A percentile compares a stretch with the other conserved stretches of the same genome.
phyloP scores from a whole-genome alignment of 192 early-diverging fungal genomes.

The Linnemannia exigua region DNA sequence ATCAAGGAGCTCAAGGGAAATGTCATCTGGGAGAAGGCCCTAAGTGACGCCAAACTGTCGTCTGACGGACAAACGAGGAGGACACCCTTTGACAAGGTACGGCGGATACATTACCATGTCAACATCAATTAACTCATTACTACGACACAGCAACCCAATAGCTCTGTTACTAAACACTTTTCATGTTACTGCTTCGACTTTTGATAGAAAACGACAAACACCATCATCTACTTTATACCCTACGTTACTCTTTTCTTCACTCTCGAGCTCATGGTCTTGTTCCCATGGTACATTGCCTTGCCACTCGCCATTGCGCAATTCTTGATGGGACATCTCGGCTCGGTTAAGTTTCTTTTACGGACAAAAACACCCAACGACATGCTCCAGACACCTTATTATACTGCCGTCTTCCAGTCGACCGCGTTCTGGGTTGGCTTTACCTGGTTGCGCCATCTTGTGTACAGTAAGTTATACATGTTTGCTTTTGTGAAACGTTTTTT shows the following conservation, averaged over 20 bases:
- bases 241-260: conserved; percentile 73
- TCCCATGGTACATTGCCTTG: conserved; percentile 86
- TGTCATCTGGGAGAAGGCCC: conserved; percentile 64
- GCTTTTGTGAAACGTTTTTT: conserved; percentile 14
- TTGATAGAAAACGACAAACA: conserved; percentile 70
- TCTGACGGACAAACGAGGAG: conserved; percentile 39
- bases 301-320: conserved; percentile 71
- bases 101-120: neutral
- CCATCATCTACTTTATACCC: conserved; percentile 79
- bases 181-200: neutral
- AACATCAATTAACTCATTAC: neutral
- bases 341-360: conserved; percentile 71
- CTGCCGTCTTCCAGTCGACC: conserved; percentile 90
- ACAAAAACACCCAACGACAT: conserved; percentile 67
- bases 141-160: neutral
- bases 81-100: conserved; percentile 57
- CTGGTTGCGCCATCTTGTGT: conserved; percentile 78
- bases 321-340: conserved; percentile 67
- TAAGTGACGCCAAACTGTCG: conserved; percentile 56
- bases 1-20: conserved; percentile 71
- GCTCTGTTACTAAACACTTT: neutral
- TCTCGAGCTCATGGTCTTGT: conserved; percentile 68
- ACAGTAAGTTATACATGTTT: conserved; percentile 63
- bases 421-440: conserved; percentile 77
- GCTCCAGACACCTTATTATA: conserved; percentile 85